These are phyloP conservation scores for Rhodotorula taiwanensis DNA, from an alignment of 768 basidiomycete genomes.

Conservation along the genomic window DNA sequence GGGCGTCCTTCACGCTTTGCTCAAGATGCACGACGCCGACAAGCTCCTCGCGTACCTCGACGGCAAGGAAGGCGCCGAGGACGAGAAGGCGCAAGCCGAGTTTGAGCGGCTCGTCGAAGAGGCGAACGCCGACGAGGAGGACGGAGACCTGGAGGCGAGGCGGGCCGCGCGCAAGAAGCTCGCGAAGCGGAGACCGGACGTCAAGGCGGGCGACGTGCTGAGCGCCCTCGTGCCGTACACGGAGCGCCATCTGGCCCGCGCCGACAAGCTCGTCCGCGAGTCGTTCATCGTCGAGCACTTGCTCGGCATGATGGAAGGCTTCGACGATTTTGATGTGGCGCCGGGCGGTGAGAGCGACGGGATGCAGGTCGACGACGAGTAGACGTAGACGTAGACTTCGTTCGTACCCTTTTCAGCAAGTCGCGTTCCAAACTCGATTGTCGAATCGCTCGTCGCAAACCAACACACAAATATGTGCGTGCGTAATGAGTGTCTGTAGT, in stretches of 20 bases:
- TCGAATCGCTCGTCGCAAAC: too few relatives aligned
- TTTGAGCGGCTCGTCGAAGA: constrained; percentile 17
- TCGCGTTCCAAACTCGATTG: too few relatives aligned
- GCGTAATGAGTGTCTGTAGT: too few relatives aligned
- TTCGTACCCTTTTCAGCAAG: too few relatives aligned
- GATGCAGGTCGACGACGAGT: constrained; percentile 16
- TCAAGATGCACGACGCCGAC: constrained; percentile 68
- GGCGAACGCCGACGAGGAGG: constrained; percentile 22
- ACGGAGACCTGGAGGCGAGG: constrained; percentile 15
- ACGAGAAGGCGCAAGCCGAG: constrained; percentile 20
- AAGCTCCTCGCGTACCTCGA: constrained; percentile 65
- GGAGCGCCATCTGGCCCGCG: constrained; percentile 76
- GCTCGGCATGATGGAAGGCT: constrained; percentile 36
- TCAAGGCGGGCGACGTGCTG: constrained; percentile 63
- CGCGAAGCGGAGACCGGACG: constrained; percentile 31
- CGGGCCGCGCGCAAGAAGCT: constrained; percentile 43
- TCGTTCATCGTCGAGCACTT: constrained; percentile 80
- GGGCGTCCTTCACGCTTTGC: constrained; percentile 66
- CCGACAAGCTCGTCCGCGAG: constrained; percentile 83
- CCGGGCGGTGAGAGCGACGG: neutral
- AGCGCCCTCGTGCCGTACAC: constrained; percentile 89
- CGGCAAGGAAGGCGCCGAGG: constrained; percentile 10
- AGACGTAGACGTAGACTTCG: neutral
- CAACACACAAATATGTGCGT: too few relatives aligned
- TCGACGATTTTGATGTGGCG: constrained; percentile 32